These are phyloP conservation scores for Trichomonascaceae sp. DNA, from an alignment of 1,139 yeast genomes.

Conservation along the genomic window DNA sequence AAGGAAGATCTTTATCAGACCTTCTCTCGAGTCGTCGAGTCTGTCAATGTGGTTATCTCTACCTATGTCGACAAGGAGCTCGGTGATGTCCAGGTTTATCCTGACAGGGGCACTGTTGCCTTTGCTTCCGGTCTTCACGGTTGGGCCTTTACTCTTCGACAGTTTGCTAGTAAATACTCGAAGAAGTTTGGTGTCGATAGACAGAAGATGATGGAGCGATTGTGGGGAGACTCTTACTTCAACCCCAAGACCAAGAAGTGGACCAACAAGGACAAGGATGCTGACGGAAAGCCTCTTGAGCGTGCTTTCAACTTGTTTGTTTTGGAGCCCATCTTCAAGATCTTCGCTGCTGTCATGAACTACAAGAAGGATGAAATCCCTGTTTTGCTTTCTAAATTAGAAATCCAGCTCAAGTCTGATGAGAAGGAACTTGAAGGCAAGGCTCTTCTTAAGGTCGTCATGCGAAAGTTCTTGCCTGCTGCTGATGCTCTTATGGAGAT, in stretches of 20 bases:
- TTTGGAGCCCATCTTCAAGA: slow-evolving; percentile 98
- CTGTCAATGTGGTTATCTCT: slow-evolving; percentile 96
- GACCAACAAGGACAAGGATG: slow-evolving; percentile 95
- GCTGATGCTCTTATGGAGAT: slow-evolving; percentile 99
- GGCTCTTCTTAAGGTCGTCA: slow-evolving; percentile 95
- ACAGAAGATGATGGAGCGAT: slow-evolving; percentile 96
- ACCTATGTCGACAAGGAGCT: slow-evolving; percentile 86
- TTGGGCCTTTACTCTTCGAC: slow-evolving; percentile 99
- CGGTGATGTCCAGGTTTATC: slow-evolving; percentile 98
- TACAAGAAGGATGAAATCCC: slow-evolving; percentile 96
- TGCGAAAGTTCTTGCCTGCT: slow-evolving; percentile 99
- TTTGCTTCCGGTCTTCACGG: slow-evolving; percentile 99
- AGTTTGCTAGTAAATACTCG: slow-evolving; percentile 96
- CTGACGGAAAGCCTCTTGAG: slow-evolving; percentile 92
- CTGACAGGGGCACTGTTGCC: slow-evolving; percentile 98
- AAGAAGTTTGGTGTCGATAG: slow-evolving; percentile 99
- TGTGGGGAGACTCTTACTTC: slow-evolving; percentile 99
- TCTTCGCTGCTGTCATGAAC: slow-evolving; percentile 93
- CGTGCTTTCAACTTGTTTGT: slow-evolving; percentile 99
- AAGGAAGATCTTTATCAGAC: slow-evolving; percentile 99
- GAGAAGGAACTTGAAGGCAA: slow-evolving; percentile 98
- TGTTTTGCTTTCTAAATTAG: slow-evolving; percentile 84
- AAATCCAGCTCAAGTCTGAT: slow-evolving; percentile 81
- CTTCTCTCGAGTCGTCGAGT: slow-evolving; percentile 97
- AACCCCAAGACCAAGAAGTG: slow-evolving; percentile 99